These are phyloP conservation scores for Auricularia cornea DNA, from an alignment of 768 basidiomycete genomes.

Conservation along the genomic window DNA sequence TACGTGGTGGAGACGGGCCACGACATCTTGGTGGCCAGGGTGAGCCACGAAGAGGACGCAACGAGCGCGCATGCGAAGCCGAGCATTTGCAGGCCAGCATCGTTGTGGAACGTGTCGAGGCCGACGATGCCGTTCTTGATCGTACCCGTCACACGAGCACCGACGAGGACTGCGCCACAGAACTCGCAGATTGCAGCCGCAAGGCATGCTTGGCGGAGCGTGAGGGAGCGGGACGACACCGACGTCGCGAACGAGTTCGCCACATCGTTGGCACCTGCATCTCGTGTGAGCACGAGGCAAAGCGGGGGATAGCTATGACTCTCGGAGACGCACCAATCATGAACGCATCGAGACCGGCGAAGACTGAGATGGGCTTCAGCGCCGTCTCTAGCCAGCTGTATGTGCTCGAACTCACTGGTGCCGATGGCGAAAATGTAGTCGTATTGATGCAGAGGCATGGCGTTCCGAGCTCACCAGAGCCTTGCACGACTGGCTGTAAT, in stretches of 20 bases:
- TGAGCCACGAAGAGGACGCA: constrained; percentile 17
- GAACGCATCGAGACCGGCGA: constrained; percentile 27
- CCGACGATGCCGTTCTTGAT: constrained; percentile 37
- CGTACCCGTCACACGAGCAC: constrained; percentile 28
- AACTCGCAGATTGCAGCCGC: constrained; percentile 29
- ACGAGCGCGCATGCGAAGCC: constrained; percentile 31
- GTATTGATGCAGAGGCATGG: constrained; percentile 13
- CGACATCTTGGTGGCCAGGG: constrained; percentile 25
- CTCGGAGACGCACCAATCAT: constrained; percentile 26
- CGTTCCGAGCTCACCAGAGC: background rate
- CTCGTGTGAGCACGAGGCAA: background rate
- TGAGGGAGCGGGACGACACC: constrained; percentile 29
- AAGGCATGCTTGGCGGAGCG: constrained; percentile 27
- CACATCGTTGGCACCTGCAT: constrained; percentile 26
- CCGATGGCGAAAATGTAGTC: constrained; percentile 29
- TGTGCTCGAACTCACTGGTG: background rate
- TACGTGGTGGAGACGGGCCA: constrained; percentile 33
- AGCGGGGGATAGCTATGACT: background rate
- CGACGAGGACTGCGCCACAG: constrained; percentile 29
- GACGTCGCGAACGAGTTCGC: constrained; percentile 19
- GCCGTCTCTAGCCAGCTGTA: background rate
- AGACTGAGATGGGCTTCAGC: constrained; percentile 12
- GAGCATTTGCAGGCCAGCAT: constrained; percentile 31
- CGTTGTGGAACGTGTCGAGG: constrained; percentile 21
- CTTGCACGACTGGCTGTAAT: background rate